phyloP scores from a whole-genome alignment of 2,329 filamentous ascomycete genomes.

The Fusarium continuum region DNA sequence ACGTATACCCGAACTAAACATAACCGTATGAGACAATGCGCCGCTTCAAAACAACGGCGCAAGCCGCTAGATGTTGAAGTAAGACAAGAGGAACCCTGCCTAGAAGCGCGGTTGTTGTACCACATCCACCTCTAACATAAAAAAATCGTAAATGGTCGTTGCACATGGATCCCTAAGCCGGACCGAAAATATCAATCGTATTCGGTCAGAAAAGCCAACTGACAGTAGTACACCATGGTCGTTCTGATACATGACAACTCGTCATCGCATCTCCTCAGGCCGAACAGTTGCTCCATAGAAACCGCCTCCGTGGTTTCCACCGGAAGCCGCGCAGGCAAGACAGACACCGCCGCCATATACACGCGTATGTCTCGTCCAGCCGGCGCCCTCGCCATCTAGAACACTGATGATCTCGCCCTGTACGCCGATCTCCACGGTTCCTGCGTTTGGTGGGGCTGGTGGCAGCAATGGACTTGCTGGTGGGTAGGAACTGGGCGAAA shows the following conservation, averaged over 20 bases:
- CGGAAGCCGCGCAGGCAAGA: constrained; percentile 62
- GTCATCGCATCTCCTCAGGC: constrained; percentile 60
- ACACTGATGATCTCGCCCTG: constrained; percentile 62
- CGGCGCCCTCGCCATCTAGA: constrained; percentile 57
- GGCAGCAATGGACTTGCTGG: constrained; percentile 59
- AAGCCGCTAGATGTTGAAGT: constrained; percentile 7
- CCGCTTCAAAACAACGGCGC: not conserved
- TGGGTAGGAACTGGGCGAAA: constrained; percentile 61
- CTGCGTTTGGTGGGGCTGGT: constrained; percentile 53
- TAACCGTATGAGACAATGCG: constrained; percentile 2
- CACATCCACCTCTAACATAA: constrained; percentile 34
- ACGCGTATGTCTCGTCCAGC: constrained; percentile 67
- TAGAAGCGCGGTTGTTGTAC: constrained; percentile 27
- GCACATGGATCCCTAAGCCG: constrained; percentile 18
- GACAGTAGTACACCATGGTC: constrained; percentile 5
- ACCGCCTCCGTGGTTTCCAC: constrained; percentile 54
- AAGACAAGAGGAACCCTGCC: constrained; percentile 27
- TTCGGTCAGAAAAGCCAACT: constrained; percentile 9
- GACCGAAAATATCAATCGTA: constrained; percentile 5
- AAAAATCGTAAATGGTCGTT: constrained; percentile 38
- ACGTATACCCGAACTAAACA: constrained; percentile 5
- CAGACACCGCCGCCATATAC: constrained; percentile 68
- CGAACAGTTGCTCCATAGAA: constrained; percentile 66
- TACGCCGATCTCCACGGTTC: constrained; percentile 51
- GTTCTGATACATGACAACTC: not conserved